Base-by-base conservation (phyloP, 1,139 yeast species). In the Candida smagusa region DNA sequence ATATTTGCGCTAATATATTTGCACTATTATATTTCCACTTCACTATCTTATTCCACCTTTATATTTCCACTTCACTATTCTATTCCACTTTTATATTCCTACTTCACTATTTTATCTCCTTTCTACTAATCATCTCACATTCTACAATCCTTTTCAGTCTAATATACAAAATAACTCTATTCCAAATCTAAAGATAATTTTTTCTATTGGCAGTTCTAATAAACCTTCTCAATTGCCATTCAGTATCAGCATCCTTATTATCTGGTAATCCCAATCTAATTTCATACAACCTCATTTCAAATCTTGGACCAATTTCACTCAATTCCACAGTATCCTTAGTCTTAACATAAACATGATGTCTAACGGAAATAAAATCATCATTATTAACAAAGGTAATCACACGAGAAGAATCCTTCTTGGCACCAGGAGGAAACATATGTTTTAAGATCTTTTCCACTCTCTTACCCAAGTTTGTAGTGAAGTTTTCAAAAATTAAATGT, bases 261-360 rank as follows among this genome's bases (percentile, higher is more conserved):
- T 92, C 98, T 45, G 92, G 68, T 35, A 96, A 86, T 3, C 99
- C 97, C 49, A 94, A 71, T 55, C 83, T 78, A 46, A 94, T 68
- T 58, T 92, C 97, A 57, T 81, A 92, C 45, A 92, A 66, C 58
- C 89, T 79, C 97, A 92, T 89, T 63, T 94, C 98, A 54, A 92
- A 92, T 44, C 99, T 71, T n/a, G 99, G 99, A 0, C 99, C 99
- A 29, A 94, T 85, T 58, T 92, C 99, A 45, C 97, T 92, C 44
- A 92, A 65, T 58, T 92, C 98, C 3, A 89, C 96, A 26, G 84
- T 78, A 43, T 89, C 96, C 49, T 84, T 80, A 1, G 96, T 88
- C 54, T 79, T 81, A 9, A 90, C 96, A 57, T 85, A 94, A 2
- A 94, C 86, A 58, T 92, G 99, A 58, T 92, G 98, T 61, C 99